Conservation (phyloP, 164 flowering plant genomes). For the Liriodendron chinense region DNA sequence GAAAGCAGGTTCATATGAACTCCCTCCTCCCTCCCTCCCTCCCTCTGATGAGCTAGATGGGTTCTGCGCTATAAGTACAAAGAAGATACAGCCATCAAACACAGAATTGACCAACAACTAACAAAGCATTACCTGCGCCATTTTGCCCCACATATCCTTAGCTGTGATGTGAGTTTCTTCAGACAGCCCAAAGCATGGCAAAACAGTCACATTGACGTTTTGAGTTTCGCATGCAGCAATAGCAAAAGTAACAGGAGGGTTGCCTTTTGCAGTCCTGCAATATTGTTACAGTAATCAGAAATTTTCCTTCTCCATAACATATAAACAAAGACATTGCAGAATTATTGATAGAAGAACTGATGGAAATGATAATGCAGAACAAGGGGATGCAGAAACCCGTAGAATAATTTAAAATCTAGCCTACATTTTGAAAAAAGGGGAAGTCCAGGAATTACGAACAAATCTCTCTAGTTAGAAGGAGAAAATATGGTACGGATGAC, state of each 20-base stretch:
- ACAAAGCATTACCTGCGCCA: slow-evolving; percentile 54
- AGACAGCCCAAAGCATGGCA: slow-evolving; percentile 77
- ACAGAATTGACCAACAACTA: not conserved
- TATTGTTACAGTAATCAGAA: slow-evolving; percentile 4
- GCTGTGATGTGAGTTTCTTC: slow-evolving; percentile 64
- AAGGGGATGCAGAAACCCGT: not conserved
- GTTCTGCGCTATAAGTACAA: too few relatives aligned
- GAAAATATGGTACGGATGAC: not conserved
- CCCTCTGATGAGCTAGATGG: too few relatives aligned
- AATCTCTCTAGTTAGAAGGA: not conserved
- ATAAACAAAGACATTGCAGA: not conserved
- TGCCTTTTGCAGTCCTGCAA: slow-evolving; percentile 80
- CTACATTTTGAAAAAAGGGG: not conserved
- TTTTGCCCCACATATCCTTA: slow-evolving; percentile 77
- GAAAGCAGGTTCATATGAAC: not conserved
- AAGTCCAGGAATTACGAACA: not conserved
- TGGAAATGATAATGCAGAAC: not conserved
- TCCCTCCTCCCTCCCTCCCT: not conserved
- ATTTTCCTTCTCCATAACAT: not conserved
- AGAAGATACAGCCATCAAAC: not conserved
- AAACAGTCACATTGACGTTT: slow-evolving; percentile 81
- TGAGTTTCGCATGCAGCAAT: slow-evolving; percentile 94
- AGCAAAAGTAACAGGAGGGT: slow-evolving; percentile 93
- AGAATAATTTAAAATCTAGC: not conserved
- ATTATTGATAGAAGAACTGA: not conserved